Percentiles rank a stretch among this genome's conserved stretches.
Conservation (phyloP, 768 basidiomycete genomes). For the Hemileccinum rubropunctum region DNA sequence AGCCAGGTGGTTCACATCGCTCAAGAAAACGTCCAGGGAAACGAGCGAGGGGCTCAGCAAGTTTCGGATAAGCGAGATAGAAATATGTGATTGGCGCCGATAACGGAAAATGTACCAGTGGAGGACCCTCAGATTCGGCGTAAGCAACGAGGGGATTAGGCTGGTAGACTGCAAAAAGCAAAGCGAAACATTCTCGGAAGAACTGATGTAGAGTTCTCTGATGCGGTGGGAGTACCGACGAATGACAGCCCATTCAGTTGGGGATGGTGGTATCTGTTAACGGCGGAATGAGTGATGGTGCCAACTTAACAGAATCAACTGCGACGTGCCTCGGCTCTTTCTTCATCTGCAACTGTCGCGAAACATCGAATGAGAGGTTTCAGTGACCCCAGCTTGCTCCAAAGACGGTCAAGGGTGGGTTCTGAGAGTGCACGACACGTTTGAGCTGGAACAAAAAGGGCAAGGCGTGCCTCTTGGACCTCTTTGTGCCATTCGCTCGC, state of each 20-base stretch:
- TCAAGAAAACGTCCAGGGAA: neutral
- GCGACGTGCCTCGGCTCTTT: neutral
- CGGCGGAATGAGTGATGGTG: neutral
- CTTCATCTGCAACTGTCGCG: too few species aligned
- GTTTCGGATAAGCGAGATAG: neutral
- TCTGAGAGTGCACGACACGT: neutral
- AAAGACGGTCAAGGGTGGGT: conserved; percentile 1
- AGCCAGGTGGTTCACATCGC: neutral
- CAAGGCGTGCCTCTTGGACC: too few species aligned
- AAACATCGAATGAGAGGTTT: conserved; percentile 1
- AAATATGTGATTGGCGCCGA: too few species aligned
- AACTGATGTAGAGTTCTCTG: too few species aligned
- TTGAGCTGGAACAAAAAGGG: neutral
- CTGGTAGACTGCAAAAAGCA: conserved; percentile 1
- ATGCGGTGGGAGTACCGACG: neutral
- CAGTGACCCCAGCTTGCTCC: neutral
- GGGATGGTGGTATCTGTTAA: neutral
- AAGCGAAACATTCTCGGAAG: too few species aligned
- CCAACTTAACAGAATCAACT: too few species aligned
- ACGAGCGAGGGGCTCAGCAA: neutral
- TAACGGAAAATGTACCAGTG: neutral
- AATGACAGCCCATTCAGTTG: neutral
- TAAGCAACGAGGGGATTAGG: neutral
- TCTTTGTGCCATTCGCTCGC: too few species aligned
- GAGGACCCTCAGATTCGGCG: conserved; percentile 4